Base-by-base conservation (phyloP, 208 protist species). In the Leishmania amazonensis region DNA sequence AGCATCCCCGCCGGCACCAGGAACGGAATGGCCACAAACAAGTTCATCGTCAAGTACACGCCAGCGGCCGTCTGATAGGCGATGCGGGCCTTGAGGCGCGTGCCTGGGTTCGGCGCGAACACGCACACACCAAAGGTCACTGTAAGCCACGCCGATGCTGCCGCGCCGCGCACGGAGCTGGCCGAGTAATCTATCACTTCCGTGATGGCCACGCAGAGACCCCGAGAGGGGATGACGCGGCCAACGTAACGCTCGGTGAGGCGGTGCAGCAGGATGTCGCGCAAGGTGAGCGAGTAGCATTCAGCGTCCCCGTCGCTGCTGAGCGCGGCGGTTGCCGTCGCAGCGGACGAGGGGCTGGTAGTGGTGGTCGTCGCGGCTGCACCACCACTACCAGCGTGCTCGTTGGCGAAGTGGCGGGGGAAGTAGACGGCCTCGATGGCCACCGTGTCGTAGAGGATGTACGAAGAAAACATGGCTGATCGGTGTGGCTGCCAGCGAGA, bases 361-460 rank as follows among this genome's bases (percentile, higher is more conserved):
- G 80, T 7, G 72, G 19, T 64, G 78, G 11, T 64, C 38, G 42
- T 74, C 45, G 28, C 11, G 17, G 78, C 79, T 40, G 53, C 57
- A n/a, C n/a, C 49, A 8, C 51, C 19, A 49, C 47, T 45, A 24
- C 4, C 45, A 8, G 47, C 31, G 57, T 13, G 35, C 28, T 76
- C 57, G 21, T 53, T 60, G 13, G 75, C 2, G 64, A 65, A 78
- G 57, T 77, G 19, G 28, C 78, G 49, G 31, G 90, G 91, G 71
- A 95, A 94, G 83, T 97, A 97, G 58, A 96, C 94, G 0, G 94
- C 92, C 79, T 97, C 91, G 57, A 97, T 88, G 70, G 95, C 94
- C 1, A 97, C 87, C 21, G 89, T 85, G 79, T 97, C 94, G 65
- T 90, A 88, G n/a, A 94, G 80, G 24, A 93, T 68, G 80, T 94